A percentile compares a stretch with the other conserved stretches of the same genome.
Evolutionary conservation across 1,139 yeast genomes (phyloP).

Genomic region (Yamadazyma sp.): DNA sequence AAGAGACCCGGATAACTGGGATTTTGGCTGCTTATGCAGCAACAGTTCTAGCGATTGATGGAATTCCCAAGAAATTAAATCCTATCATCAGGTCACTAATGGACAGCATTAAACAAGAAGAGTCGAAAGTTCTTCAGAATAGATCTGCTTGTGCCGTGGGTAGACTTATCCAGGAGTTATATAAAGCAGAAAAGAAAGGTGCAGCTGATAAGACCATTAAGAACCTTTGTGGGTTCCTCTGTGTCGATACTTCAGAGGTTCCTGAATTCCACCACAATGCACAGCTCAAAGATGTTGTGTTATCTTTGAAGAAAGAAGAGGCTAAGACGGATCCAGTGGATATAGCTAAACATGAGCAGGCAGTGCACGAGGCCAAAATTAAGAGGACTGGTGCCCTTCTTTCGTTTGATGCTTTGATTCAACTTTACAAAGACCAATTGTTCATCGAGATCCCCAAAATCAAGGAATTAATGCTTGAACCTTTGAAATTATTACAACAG

Average conservation of each 20-base stretch:
- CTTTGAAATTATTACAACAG: conserved; percentile 42
- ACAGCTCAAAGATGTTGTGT: conserved; percentile 53
- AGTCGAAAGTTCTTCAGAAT: conserved; percentile 61
- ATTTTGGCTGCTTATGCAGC: conserved; percentile 78
- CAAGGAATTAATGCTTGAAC: conserved; percentile 64
- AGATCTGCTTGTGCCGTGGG: conserved; percentile 74
- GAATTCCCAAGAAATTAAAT: conserved; percentile 81
- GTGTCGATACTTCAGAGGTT: conserved; percentile 94
- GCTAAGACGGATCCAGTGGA: conserved; percentile 68
- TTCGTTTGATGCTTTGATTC: conserved; percentile 60
- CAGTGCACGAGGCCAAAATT: conserved; percentile 70
- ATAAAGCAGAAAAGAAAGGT: conserved; percentile 56
- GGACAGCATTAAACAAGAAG: conserved; percentile 89
- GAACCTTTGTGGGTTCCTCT: conserved; percentile 87
- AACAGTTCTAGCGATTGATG: conserved; percentile 60
- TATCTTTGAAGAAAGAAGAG: conserved; percentile 82
- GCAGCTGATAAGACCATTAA: conserved; percentile 88
- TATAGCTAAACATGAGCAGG: conserved; percentile 59
- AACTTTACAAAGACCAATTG: conserved; percentile 51
- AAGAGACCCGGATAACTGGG: conserved; percentile 55
- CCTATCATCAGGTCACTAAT: conserved; percentile 87
- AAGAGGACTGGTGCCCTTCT: conserved; percentile 83
- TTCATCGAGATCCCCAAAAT: conserved; percentile 70
- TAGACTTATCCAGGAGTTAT: conserved; percentile 57
- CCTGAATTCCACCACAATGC: conserved; percentile 84